phyloP scores from a whole-genome alignment of 2,329 filamentous ascomycete species.

The Hirsutella minnesotensis region DNA sequence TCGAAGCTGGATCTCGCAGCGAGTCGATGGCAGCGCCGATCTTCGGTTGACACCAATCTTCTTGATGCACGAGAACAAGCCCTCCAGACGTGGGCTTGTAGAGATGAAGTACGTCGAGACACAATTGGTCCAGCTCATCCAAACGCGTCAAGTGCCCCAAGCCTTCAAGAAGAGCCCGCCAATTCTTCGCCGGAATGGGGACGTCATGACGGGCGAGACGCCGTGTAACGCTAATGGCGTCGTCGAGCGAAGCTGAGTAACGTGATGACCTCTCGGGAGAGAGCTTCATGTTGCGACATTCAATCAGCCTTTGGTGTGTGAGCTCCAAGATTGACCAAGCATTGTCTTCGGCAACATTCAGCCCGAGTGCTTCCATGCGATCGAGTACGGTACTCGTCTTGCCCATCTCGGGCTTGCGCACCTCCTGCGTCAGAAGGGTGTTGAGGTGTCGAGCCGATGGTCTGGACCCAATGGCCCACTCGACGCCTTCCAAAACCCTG shows the following conservation, averaged over 20 bases:
- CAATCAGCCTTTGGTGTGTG: constrained; percentile 13
- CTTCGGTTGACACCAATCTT: constrained; percentile 31
- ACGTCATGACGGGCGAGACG: constrained; percentile 18
- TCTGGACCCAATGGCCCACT: constrained; percentile 12
- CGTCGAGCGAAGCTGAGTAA: no score
- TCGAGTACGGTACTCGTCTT: constrained; percentile 17
- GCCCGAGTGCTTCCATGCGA: constrained; percentile 18
- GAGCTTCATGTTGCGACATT: no score
- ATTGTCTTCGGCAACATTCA: constrained; percentile 15
- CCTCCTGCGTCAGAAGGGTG: constrained; percentile 6
- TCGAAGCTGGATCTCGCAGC: no score
- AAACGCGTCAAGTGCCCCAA: constrained; percentile 32
- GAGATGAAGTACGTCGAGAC: constrained; percentile 28
- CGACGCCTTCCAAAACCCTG: constrained; percentile 31
- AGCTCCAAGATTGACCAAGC: constrained; percentile 13
- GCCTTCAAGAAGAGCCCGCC: constrained; percentile 30
- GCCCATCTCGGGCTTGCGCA: constrained; percentile 8
- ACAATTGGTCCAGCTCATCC: constrained; percentile 31
- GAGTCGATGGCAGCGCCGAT: no score
- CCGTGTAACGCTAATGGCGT: constrained; percentile 17
- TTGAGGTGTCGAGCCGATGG: constrained; percentile 14
- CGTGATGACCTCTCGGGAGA: no score
- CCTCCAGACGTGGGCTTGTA: constrained; percentile 18
- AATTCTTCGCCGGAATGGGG: constrained; percentile 23
- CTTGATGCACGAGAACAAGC: constrained; percentile 29